These are phyloP conservation scores for Incumbomyces lentus DNA, from an alignment of 2,329 filamentous ascomycete genomes.

Conservation along the genomic window DNA sequence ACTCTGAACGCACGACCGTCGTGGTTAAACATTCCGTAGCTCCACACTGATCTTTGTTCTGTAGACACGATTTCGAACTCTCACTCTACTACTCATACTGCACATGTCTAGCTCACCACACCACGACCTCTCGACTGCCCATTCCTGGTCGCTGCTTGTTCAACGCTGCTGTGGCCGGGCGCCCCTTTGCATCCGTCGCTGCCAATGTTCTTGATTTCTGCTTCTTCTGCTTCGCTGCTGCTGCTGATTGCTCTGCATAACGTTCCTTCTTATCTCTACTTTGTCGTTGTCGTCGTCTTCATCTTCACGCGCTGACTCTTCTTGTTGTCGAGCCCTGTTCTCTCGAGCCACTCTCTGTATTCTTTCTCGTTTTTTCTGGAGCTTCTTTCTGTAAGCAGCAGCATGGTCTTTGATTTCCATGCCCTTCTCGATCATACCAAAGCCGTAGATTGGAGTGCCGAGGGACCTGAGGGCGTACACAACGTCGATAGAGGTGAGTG, in stretches of 20 bases:
- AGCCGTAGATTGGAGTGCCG: constrained; percentile 12
- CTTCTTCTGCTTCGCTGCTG: neutral
- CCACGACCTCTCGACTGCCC: neutral
- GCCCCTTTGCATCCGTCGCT: neutral
- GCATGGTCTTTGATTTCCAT: neutral
- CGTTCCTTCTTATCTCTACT: neutral
- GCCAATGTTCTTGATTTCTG: constrained; percentile 9
- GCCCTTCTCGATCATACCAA: neutral
- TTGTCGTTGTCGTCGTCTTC: too few species aligned
- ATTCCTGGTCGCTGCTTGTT: neutral
- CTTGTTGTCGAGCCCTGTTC: too few species aligned
- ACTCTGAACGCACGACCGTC: too few species aligned
- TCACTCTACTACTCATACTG: neutral
- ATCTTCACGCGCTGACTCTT: too few species aligned
- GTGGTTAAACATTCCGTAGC: too few species aligned
- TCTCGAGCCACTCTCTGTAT: too few species aligned
- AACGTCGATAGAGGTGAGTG: constrained; percentile 11
- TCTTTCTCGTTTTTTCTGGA: neutral
- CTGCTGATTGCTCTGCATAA: too few species aligned
- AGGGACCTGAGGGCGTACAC: constrained; percentile 8
- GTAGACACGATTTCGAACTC: too few species aligned
- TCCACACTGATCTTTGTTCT: too few species aligned
- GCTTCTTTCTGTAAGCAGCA: neutral
- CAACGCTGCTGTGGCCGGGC: too few species aligned
- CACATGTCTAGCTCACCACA: neutral